These are phyloP conservation scores for Fusarium metavorans DNA, from an alignment of 2,329 filamentous ascomycete genomes.

Conservation along the genomic window DNA sequence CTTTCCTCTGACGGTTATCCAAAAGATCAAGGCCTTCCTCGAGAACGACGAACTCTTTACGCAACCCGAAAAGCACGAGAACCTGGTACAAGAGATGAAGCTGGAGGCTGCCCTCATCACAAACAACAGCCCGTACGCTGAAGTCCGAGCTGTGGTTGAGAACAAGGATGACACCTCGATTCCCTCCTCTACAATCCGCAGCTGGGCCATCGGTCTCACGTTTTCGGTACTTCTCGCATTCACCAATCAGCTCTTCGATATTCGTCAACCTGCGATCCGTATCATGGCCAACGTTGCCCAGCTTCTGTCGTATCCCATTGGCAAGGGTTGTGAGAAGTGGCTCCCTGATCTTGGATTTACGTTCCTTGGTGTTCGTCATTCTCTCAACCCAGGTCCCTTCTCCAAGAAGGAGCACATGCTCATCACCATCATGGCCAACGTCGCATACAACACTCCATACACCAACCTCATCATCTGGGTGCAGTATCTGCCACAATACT, in stretches of 20 bases:
- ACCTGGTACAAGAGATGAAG: constrained; percentile 63
- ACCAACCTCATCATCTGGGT: constrained; percentile 64
- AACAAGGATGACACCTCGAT: constrained; percentile 63
- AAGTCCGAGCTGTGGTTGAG: constrained; percentile 65
- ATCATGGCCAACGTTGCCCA: constrained; percentile 67
- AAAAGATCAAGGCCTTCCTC: constrained; percentile 53
- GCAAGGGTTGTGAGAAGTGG: constrained; percentile 61
- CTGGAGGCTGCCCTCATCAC: constrained; percentile 63
- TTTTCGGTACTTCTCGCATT: constrained; percentile 63
- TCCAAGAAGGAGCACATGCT: constrained; percentile 72
- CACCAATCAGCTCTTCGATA: constrained; percentile 68
- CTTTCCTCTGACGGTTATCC: constrained; percentile 51
- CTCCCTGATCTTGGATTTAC: constrained; percentile 64
- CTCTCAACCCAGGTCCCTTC: constrained; percentile 67
- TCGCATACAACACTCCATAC: constrained; percentile 61
- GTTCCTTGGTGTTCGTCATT: constrained; percentile 60
- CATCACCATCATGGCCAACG: constrained; percentile 72
- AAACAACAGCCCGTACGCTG: constrained; percentile 67
- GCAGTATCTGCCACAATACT: constrained; percentile 61
- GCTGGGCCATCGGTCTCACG: constrained; percentile 64
- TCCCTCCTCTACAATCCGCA: constrained; percentile 67
- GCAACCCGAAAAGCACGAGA: constrained; percentile 53
- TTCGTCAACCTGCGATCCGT: constrained; percentile 65
- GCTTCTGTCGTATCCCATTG: constrained; percentile 66
- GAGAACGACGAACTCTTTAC: constrained; percentile 48